Percentiles rank a stretch among this genome's conserved stretches.
These are phyloP conservation scores for Leersia perrieri DNA, from an alignment of 176 grass and related monocot genomes.

Conservation along the genomic window DNA sequence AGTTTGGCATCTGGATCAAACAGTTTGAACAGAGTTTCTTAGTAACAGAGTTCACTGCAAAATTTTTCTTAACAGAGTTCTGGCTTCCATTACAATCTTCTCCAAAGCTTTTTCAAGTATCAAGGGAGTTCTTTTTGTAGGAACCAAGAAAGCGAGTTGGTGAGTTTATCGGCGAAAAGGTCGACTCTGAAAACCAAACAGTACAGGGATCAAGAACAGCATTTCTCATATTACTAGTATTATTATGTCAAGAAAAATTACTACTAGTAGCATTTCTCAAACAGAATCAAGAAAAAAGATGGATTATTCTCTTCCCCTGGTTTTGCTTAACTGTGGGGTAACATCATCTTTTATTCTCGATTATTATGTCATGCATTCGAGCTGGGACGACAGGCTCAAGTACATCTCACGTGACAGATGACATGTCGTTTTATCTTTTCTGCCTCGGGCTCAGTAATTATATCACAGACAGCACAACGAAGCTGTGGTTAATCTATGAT, in stretches of 20 bases:
- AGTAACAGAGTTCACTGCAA: neutral
- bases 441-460: conserved; percentile 13
- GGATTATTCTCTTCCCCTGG: neutral
- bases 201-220: neutral
- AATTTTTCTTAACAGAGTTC: neutral
- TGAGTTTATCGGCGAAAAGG: neutral
- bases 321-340: neutral
- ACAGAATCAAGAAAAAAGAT: neutral
- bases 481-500: neutral
- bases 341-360: neutral
- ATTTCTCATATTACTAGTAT: neutral
- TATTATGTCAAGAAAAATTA: neutral
- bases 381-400: conserved; percentile 23
- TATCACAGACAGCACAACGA: neutral
- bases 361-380: neutral
- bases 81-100: neutral
- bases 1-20: neutral
- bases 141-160: neutral
- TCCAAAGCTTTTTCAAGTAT: neutral
- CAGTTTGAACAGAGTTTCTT: no score
- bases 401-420: conserved; percentile 37
- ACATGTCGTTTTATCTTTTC: conserved; percentile 22
- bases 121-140: neutral
- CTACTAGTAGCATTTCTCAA: no score
- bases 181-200: neutral